These are phyloP conservation scores for Ceratocystis eucalypticola DNA, from an alignment of 2,329 filamentous ascomycete species.

Conservation along the genomic window DNA sequence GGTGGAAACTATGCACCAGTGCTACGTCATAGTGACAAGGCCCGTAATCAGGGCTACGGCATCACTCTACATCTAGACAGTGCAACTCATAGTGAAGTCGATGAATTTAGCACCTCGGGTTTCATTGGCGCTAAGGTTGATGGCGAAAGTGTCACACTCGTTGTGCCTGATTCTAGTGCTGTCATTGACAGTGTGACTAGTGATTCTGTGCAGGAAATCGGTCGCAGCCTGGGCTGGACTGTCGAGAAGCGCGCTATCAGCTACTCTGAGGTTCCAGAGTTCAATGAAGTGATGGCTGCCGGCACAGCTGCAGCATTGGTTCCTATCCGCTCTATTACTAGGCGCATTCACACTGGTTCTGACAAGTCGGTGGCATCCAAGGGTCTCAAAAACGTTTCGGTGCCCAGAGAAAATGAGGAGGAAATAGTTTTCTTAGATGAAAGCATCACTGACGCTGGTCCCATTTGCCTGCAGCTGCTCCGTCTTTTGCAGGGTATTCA, in stretches of 20 bases:
- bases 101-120: conserved; percentile 90
- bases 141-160: conserved; percentile 41
- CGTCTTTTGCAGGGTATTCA: conserved; percentile 74
- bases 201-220: conserved; percentile 65
- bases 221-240: conserved; percentile 64
- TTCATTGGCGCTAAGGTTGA: conserved; percentile 65
- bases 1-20: conserved; percentile 95
- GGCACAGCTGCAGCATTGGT: conserved; percentile 86
- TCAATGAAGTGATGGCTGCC: conserved; percentile 71
- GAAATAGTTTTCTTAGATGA: conserved; percentile 42
- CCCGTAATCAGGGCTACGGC: conserved; percentile 66
- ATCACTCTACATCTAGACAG: conserved; percentile 92
- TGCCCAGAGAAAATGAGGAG: conserved; percentile 28
- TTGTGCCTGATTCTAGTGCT: conserved; percentile 75
- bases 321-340: conserved; percentile 80
- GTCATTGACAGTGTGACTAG: conserved; percentile 81
- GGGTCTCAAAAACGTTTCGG: conserved; percentile 14
- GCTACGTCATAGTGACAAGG: conserved; percentile 71
- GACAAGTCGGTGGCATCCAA: conserved; percentile 27
- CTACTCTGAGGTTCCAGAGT: conserved; percentile 42
- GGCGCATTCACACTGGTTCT: conserved; percentile 35
- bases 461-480: conserved; percentile 58
- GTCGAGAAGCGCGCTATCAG: conserved; percentile 65
- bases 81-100: conserved; percentile 67
- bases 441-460: conserved; percentile 54